Evolutionary conservation across 306 rosid genomes (phyloP).

Genomic region (Mimosa bimucronata): DNA sequence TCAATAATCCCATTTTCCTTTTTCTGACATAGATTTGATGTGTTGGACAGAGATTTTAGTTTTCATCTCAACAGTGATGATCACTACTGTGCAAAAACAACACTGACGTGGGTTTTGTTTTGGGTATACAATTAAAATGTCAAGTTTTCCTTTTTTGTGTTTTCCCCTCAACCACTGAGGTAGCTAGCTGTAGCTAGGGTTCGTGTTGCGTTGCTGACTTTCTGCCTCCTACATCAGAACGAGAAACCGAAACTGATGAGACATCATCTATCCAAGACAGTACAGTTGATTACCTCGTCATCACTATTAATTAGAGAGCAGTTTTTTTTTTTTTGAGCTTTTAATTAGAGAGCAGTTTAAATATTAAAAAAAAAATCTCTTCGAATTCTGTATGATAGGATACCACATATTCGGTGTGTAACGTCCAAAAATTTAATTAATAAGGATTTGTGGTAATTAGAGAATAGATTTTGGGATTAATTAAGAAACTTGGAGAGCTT

Average conservation of each 20-base stretch:
- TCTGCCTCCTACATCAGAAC: background rate
- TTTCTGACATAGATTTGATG: conserved; percentile 31
- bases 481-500: too few species aligned
- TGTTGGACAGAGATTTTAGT: conserved; percentile 2
- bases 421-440: too few species aligned
- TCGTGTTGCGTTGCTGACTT: background rate
- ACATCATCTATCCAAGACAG: background rate
- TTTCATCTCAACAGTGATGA: conserved; percentile 8
- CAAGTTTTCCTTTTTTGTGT: background rate
- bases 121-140: background rate
- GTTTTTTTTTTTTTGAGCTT: too few species aligned
- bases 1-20: conserved; percentile 29
- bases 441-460: too few species aligned
- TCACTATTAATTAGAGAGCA: background rate
- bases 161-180: conserved; percentile 16
- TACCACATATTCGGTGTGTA: too few species aligned
- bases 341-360: too few species aligned
- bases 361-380: too few species aligned
- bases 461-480: too few species aligned
- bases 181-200: conserved; percentile 10
- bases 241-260: background rate
- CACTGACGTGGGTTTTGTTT: conserved; percentile 23
- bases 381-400: conserved; percentile 2
- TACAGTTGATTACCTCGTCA: background rate
- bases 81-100: background rate